Evolutionary conservation across 805 yeast species (phyloP).

Genomic region (Candida argentea): DNA sequence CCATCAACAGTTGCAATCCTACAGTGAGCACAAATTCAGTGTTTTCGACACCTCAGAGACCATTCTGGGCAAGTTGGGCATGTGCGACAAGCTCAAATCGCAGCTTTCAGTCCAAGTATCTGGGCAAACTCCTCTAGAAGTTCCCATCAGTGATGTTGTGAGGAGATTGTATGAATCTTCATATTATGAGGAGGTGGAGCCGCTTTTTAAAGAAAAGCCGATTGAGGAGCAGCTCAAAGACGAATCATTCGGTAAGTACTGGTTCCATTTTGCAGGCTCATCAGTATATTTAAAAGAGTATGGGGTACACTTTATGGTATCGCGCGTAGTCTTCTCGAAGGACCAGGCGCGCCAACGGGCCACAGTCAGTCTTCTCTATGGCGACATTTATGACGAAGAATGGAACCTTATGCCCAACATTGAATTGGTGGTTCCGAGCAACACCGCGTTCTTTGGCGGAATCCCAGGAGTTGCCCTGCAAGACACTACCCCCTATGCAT

Average conservation of each 20-base stretch:
- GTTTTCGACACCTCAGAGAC: no score
- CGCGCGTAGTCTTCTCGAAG: slow-evolving; percentile 19
- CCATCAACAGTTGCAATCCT: slow-evolving; percentile 4
- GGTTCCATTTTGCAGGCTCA: slow-evolving; percentile 42
- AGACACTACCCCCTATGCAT: no score
- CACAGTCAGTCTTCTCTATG: slow-evolving; percentile 14
- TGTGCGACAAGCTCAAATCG: no score
- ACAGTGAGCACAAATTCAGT: no score
- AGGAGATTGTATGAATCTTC: neutral
- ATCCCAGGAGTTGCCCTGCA: no score
- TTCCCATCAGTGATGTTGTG: neutral
- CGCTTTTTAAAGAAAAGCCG: slow-evolving; percentile 2
- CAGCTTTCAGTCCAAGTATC: no score
- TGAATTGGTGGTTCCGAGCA: slow-evolving; percentile 15
- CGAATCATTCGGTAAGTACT: slow-evolving; percentile 13
- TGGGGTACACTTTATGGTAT: slow-evolving; percentile 37
- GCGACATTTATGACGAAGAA: slow-evolving; percentile 13
- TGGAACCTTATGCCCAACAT: slow-evolving; percentile 15
- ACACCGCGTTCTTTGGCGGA: neutral
- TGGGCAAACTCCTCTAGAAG: neutral
- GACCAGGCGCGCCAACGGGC: slow-evolving; percentile 16
- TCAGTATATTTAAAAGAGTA: slow-evolving; percentile 43
- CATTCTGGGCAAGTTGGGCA: no score
- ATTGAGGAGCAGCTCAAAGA: slow-evolving; percentile 3
- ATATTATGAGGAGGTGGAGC: slow-evolving; percentile 2